phyloP scores from a whole-genome alignment of 371 early-diverging fungal genomes.

The Mucor racemosus region DNA sequence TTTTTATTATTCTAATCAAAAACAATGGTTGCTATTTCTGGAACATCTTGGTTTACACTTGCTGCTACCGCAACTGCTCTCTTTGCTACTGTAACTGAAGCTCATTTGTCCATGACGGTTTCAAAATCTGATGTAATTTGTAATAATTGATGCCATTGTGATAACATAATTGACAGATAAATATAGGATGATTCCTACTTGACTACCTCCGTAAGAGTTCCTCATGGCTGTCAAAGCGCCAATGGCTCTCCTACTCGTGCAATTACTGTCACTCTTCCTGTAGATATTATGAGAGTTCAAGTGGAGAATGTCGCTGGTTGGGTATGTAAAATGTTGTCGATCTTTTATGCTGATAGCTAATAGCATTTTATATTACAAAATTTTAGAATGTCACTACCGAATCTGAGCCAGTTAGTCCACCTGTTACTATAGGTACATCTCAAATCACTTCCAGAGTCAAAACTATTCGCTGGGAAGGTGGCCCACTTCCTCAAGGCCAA shows the following conservation, averaged over 20 bases:
- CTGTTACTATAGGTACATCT: neutral
- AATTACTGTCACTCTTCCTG: conserved; percentile 2
- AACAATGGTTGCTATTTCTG: conserved; percentile 1
- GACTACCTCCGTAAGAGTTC: conserved; percentile 1
- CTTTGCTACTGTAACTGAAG: neutral
- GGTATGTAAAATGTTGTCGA: neutral
- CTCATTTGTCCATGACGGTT: conserved; percentile 4
- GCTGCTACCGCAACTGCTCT: neutral
- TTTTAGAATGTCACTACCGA: neutral
- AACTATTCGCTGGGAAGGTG: conserved; percentile 1
- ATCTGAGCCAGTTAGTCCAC: neutral
- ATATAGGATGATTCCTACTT: neutral
- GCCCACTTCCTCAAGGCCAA: conserved; percentile 4
- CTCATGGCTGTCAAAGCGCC: conserved; percentile 3
- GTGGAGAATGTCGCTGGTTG: neutral
- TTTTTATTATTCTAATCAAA: neutral
- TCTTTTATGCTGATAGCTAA: neutral
- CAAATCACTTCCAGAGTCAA: conserved; percentile 6
- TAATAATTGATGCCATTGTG: too few relatives aligned
- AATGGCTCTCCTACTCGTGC: conserved; percentile 4
- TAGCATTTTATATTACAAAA: neutral
- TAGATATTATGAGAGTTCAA: neutral
- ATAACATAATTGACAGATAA: too few relatives aligned
- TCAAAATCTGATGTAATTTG: conserved; percentile 1
- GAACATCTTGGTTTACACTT: conserved; percentile 2